Conservation (phyloP, 805 yeast species). For the Yamadazyma olivae region DNA sequence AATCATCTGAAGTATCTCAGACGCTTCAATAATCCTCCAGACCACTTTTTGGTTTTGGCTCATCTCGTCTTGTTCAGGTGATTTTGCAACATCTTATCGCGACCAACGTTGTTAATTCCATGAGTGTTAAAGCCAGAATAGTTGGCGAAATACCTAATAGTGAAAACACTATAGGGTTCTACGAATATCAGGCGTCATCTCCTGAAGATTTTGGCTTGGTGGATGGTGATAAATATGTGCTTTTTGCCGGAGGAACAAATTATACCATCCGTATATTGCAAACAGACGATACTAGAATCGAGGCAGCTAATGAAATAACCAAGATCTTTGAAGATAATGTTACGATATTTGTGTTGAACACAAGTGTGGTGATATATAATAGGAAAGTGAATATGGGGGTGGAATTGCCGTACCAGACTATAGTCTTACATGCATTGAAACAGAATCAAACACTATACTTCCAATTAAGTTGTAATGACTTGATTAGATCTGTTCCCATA, state of each 20-base stretch:
- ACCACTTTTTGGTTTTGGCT: too few species aligned
- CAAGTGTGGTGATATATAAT: slow-evolving; percentile 31
- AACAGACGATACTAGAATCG: slow-evolving; percentile 11
- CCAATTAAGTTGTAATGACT: slow-evolving; percentile 26
- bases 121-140: too few species aligned
- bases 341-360: slow-evolving; percentile 33
- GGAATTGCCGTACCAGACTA: slow-evolving; percentile 32
- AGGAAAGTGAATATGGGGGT: slow-evolving; percentile 19
- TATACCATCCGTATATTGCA: slow-evolving; percentile 13
- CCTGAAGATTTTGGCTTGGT: slow-evolving; percentile 37
- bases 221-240: slow-evolving; percentile 38
- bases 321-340: slow-evolving; percentile 2
- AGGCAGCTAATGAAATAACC: slow-evolving; percentile 7
- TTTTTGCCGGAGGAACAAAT: slow-evolving; percentile 35
- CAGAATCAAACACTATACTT: slow-evolving; percentile 21
- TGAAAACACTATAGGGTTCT: slow-evolving; percentile 38
- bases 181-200: slow-evolving; percentile 31
- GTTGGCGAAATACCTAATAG: too few species aligned
- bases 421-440: slow-evolving; percentile 32
- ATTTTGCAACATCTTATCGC: too few species aligned
- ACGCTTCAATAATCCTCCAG: too few species aligned
- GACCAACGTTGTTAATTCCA: too few species aligned
- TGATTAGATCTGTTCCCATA: slow-evolving; percentile 5
- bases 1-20: too few species aligned
- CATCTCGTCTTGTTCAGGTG: too few species aligned